phyloP scores from a whole-genome alignment of 148 eudicot genomes.

The Heliosperma pusillum region DNA sequence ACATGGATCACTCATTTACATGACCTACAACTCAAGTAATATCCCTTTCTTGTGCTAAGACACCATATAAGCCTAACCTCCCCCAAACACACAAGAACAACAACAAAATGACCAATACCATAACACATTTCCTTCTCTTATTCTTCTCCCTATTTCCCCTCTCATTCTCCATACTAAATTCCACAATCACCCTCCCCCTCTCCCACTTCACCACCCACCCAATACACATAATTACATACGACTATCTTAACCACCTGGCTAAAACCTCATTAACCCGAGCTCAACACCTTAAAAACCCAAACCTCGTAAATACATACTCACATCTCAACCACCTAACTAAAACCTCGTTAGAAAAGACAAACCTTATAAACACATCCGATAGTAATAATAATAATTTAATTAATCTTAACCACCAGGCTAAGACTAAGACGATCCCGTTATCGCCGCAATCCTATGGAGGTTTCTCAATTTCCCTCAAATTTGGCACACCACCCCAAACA shows the following conservation, averaged over 20 bases:
- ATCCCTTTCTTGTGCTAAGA: background rate
- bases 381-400: too few relatives aligned
- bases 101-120: conserved; percentile 8
- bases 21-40: background rate
- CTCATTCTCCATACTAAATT: background rate
- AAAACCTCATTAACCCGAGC: conserved; percentile 18
- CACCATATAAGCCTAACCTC: conserved; percentile 10
- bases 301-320: conserved; percentile 13
- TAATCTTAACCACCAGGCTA: background rate
- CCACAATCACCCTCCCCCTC: conserved; percentile 18
- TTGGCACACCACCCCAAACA: conserved; percentile 58
- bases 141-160: background rate
- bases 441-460: conserved; percentile 45
- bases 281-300: conserved; percentile 20
- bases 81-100: background rate
- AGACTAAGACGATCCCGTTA: conserved; percentile 28
- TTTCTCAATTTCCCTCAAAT: conserved; percentile 46
- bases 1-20: too few relatives aligned
- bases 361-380: background rate
- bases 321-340: conserved; percentile 2
- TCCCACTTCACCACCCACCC: conserved; percentile 9
- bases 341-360: conserved; percentile 1
- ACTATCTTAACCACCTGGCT: conserved; percentile 15
- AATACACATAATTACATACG: background rate
- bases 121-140: background rate